Percentiles rank a stretch among this genome's conserved stretches.
Conservation (phyloP, 306 rosid species). For the Myrica gale region DNA sequence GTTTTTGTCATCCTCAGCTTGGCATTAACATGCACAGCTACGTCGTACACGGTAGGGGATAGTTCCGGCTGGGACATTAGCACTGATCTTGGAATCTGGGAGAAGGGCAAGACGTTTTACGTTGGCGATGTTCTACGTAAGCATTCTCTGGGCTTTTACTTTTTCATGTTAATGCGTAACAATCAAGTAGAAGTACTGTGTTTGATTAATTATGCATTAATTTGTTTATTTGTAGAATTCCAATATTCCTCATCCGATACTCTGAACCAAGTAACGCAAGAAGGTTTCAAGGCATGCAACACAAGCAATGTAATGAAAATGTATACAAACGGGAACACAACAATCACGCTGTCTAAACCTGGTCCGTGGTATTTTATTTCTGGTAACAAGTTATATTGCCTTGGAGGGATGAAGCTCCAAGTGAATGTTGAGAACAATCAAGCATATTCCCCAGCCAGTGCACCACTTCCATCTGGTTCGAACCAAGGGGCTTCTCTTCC, state of each 20-base stretch:
- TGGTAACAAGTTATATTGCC: slow-evolving; percentile 69
- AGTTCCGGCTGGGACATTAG: slow-evolving; percentile 93
- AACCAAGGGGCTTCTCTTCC: slow-evolving; percentile 27
- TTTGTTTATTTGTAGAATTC: slow-evolving; percentile 43
- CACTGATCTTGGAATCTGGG: slow-evolving; percentile 69
- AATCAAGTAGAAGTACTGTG: no score
- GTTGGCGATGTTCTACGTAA: slow-evolving; percentile 70
- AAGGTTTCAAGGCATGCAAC: slow-evolving; percentile 58
- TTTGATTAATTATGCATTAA: no score
- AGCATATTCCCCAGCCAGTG: slow-evolving; percentile 38
- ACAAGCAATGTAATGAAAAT: slow-evolving; percentile 46
- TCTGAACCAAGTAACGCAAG: slow-evolving; percentile 59
- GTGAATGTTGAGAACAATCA: slow-evolving; percentile 42
- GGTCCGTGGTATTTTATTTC: slow-evolving; percentile 67
- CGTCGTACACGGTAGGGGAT: slow-evolving; percentile 73
- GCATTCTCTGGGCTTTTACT: slow-evolving; percentile 10
- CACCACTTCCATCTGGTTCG: slow-evolving; percentile 48
- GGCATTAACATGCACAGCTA: slow-evolving; percentile 49
- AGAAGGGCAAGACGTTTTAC: slow-evolving; percentile 48
- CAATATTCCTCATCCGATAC: slow-evolving; percentile 66
- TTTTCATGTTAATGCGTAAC: background rate
- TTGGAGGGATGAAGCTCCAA: slow-evolving; percentile 83
- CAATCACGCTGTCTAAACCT: slow-evolving; percentile 55
- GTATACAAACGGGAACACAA: slow-evolving; percentile 62
- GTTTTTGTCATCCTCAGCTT: slow-evolving; percentile 36